Evolutionary conservation across 2,329 filamentous ascomycete species (phyloP).

Genomic region (Fusarium graminum): DNA sequence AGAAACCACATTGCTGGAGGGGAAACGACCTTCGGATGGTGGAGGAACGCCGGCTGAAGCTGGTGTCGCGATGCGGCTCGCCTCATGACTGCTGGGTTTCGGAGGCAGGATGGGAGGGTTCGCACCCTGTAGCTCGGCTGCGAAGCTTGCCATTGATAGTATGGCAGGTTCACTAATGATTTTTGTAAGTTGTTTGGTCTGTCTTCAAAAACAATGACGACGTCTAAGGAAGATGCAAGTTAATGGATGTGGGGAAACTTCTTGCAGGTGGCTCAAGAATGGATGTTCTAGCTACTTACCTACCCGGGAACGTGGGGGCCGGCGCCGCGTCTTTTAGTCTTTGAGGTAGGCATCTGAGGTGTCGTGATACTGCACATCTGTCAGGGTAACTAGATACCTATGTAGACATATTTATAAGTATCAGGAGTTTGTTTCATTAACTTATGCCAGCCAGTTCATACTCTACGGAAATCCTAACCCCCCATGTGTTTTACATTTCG

Average conservation of each 20-base stretch:
- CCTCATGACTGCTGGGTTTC: conserved; percentile 77
- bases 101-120: conserved; percentile 77
- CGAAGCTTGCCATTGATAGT: conserved; percentile 49
- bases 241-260: conserved; percentile 28
- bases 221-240: conserved; percentile 15
- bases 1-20: conserved; percentile 35
- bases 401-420: neutral
- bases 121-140: conserved; percentile 48
- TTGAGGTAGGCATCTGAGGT: neutral
- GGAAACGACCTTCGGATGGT: conserved; percentile 53
- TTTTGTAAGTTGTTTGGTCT: neutral
- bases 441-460: conserved; percentile 7
- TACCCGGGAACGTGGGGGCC: conserved; percentile 29
- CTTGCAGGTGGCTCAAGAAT: neutral
- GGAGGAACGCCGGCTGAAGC: conserved; percentile 61
- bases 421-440: conserved; percentile 17
- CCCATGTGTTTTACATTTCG: conserved; percentile 38
- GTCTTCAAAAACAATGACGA: neutral
- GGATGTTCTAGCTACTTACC: neutral
- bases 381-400: too few species aligned
- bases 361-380: neutral
- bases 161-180: neutral
- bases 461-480: conserved; percentile 20
- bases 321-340: neutral
- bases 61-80: conserved; percentile 75